Conservation (phyloP, 1,284 basidiomycete genomes). For the Ganoderma sinense region DNA sequence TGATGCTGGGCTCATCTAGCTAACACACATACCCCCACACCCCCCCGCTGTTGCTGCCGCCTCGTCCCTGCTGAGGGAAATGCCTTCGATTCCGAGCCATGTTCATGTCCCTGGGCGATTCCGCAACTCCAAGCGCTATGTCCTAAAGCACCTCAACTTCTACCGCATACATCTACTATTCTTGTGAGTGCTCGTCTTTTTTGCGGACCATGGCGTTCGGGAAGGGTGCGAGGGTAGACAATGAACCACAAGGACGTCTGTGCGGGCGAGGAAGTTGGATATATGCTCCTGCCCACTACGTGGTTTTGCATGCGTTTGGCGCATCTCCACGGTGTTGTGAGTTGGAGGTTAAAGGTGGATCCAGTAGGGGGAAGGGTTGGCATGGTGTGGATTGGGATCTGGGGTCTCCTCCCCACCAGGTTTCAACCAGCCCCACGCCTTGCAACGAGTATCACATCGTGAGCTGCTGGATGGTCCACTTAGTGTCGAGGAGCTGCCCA, state of each 20-base stretch:
- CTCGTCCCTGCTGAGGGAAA: constrained; percentile 5
- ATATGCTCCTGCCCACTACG: neutral
- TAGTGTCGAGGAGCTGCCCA: neutral
- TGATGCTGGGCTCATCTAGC: constrained; percentile 20
- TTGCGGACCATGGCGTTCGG: neutral
- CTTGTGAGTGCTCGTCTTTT: constrained; percentile 49
- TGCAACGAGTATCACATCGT: neutral
- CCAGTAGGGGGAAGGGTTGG: neutral
- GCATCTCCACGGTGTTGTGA: neutral
- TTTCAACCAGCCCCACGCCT: neutral
- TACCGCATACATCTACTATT: constrained; percentile 67
- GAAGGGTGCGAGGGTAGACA: neutral
- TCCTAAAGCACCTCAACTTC: constrained; percentile 69
- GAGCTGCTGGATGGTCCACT: neutral
- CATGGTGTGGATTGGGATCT: neutral
- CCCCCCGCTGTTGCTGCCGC: constrained; percentile 3
- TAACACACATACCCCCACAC: constrained; percentile 22
- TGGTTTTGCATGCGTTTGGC: neutral
- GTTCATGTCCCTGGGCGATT: constrained; percentile 15
- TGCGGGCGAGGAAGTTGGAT: neutral
- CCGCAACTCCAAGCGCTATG: constrained; percentile 24
- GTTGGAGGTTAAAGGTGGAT: neutral
- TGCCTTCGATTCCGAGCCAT: constrained; percentile 26
- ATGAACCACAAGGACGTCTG: neutral
- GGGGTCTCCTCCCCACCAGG: neutral